Evolutionary conservation across 495 filamentous ascomycete species (phyloP), one percentile per base, ranked within the genome.

Genomic region (Penicillium longicatenatum): DNA sequence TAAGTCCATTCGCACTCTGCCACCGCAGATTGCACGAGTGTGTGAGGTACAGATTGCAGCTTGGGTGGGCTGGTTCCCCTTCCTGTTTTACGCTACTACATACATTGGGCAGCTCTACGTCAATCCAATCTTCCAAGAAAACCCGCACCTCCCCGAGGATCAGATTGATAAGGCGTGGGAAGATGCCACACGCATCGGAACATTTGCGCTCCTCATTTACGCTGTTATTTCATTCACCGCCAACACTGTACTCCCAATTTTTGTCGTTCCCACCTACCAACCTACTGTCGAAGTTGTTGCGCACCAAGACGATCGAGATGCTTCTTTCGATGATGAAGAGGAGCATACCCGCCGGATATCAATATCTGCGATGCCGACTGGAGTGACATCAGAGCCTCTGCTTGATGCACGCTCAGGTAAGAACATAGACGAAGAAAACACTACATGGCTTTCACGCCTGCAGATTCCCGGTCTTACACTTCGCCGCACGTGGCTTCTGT

Each of bases 41-140:
- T 97, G 92, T 70, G 77, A 89, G 59, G 91, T 94, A 0, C 91
- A 97, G 69, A 84, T 97, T 64, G 91, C 88, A 54, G 89, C 90
- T 24, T 97, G 92, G 92, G 86, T 96, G 60, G 92, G 90, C 56
- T 97, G 92, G 89, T 97, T 97, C 65, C 92, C 92, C 17, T 93
- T 96, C 75, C 79, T 97, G 0, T 97, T 93, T 73, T 97, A 97
- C 75, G 89, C 91, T 7, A 94, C 90, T 1, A 94, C 90, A 26
- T 97, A 92, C 70, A 87, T 96, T 64, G 92, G 88, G 51, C 90
- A 97, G 69, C 86, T 95, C 52, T 94, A 95, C 65, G 88, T 88
- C 39, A 86, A 95, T 64, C 91, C 91, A 1, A 87, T 81, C 54
- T 88, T 96, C 53, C 81, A 83, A 60, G 75, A 81, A 49, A 86